A percentile compares a stretch with the other conserved stretches of the same genome.
Evolutionary conservation across 805 yeast species (phyloP).

Genomic region (Wickerhamomyces rabaulensis): DNA sequence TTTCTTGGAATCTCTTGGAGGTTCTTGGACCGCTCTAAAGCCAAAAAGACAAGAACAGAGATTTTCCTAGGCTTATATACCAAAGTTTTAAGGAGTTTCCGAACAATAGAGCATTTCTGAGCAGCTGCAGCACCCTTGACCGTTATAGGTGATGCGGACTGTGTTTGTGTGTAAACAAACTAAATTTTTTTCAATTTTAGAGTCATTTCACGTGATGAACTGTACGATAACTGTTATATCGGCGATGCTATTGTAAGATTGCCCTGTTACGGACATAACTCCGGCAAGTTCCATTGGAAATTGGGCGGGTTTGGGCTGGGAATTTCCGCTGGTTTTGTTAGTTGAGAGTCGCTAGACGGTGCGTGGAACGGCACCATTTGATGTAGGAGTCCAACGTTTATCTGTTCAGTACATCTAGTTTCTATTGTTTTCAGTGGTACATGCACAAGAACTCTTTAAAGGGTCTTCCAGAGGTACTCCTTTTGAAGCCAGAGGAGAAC

Average conservation of each 20-base stretch:
- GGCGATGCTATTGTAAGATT: not conserved
- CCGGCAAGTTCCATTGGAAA: too few species aligned
- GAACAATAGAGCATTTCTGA: not conserved
- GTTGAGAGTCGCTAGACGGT: too few species aligned
- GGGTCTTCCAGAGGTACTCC: too few species aligned
- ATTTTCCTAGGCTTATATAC: not conserved
- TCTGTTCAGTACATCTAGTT: too few species aligned
- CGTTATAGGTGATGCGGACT: not conserved
- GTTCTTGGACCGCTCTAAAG: not conserved
- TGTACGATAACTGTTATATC: not conserved
- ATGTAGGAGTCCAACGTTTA: too few species aligned
- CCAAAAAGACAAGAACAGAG: not conserved
- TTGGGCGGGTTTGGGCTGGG: too few species aligned
- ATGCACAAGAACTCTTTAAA: too few species aligned
- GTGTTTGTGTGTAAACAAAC: not conserved
- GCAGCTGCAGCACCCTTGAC: not conserved
- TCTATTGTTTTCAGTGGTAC: too few species aligned
- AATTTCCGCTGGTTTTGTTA: too few species aligned
- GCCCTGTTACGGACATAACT: too few species aligned
- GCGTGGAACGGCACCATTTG: too few species aligned
- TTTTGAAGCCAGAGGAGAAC: too few species aligned
- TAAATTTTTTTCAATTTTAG: not conserved
- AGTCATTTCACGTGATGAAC: not conserved
- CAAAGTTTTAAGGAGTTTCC: not conserved
- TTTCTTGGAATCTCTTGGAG: not conserved